Evolutionary conservation across 2,329 filamentous ascomycete species (phyloP).

Genomic region (Curvularia verruculosa): DNA sequence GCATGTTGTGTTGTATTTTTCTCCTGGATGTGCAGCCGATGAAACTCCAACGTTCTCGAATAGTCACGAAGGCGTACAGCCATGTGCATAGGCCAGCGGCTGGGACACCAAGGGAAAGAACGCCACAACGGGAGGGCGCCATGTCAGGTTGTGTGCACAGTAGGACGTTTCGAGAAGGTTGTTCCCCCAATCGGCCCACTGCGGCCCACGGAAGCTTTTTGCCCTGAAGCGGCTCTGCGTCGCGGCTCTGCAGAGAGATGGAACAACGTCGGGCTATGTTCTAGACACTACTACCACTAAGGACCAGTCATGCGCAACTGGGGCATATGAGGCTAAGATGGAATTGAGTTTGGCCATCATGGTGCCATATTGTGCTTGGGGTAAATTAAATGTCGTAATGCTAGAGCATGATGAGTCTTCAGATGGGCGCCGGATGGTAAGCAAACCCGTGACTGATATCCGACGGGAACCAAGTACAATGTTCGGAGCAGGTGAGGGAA

Average conservation of each 20-base stretch:
- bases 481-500: conserved; percentile 6
- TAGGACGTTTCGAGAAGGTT: conserved; percentile 5
- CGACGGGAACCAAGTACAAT: conserved; percentile 9
- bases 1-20: neutral
- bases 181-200: conserved; percentile 12
- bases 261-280: neutral
- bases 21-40: neutral
- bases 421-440: conserved; percentile 25
- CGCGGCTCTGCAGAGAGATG: conserved; percentile 21
- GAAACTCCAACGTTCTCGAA: conserved; percentile 10
- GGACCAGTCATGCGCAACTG: neutral
- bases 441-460: conserved; percentile 8
- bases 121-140: conserved; percentile 9
- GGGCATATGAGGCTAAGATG: conserved; percentile 17
- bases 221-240: conserved; percentile 8
- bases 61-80: neutral
- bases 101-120: neutral
- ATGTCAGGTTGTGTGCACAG: neutral
- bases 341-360: conserved; percentile 16
- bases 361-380: conserved; percentile 23
- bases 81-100: neutral
- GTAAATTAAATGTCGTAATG: conserved; percentile 22
- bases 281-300: neutral
- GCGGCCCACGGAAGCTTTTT: neutral
- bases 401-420: conserved; percentile 26